Base-by-base conservation (phyloP, 805 yeast species). In the Saccharomycopsis oosterbeekiorum region DNA sequence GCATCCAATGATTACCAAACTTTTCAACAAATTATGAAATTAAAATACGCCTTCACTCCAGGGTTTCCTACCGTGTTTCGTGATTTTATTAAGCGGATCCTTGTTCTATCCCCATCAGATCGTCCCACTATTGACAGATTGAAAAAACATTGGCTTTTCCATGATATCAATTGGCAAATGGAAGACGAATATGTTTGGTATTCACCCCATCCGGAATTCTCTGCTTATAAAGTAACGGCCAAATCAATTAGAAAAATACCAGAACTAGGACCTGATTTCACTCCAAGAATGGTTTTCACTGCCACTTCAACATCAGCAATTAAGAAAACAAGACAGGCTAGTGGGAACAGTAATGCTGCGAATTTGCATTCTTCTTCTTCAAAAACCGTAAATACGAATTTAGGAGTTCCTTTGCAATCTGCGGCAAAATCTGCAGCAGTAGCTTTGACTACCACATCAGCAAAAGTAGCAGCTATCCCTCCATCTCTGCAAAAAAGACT, bases 1-100 rank as follows among this genome's bases (percentile, higher is more conserved):
- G 96, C 92, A 1, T 79, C 90, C 0, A 88, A 88, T 69, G 96
- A 88, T 69, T 88, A 88, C 68, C 73, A 86, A 61, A 88, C 93
- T 0, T 88, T 88, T 70, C 96, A 88, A 69, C 88, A 88, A 69
- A 86, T 88, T 62, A 83, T 88, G 67, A 88, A 88, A 70, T 76
- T 86, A 57, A 93, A 88, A 68, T 88, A 79, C 72, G 94, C 96
- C 1, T 88, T 86, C 68, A 84, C 90, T 60, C 94, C 96, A 2
- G 94, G 94, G 0, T 88, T 88, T 68, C 96, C 96, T 5, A 77
- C 81, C 71, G 75, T 86, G 14, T 69, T 86, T 2, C 76, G 96
- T 67, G 96, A 88, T 72, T 76, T 88, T 66, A 84, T 88, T 51
- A 87, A 87, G 69, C 80, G 83, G 65, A 82, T 88, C 14, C 73